Evolutionary conservation across 768 basidiomycete species (phyloP), one percentile per base, ranked within the genome.

Genomic region (Suillus placidus): DNA sequence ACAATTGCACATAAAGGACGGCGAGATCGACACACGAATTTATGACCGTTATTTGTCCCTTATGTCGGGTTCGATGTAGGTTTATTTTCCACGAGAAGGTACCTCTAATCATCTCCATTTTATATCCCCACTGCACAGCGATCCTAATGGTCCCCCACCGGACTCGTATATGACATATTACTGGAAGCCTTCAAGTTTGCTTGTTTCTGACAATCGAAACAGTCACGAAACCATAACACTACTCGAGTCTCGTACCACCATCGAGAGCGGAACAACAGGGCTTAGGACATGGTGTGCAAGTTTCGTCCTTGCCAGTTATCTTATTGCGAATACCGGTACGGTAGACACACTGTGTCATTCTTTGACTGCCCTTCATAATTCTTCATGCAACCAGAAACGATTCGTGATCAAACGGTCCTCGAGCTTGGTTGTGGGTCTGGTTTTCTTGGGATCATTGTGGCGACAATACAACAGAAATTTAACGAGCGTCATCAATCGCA

Each of bases 261-360:
- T 93, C 35, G 91, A 93, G 73, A 80, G 80, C 49, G 93, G 93
- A 0, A 94, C 91, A 0, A 94, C 92, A 1, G 92, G 93, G 14
- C 76, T 94, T 57, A 82, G 90, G 62, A 94, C 92, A 8, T 94
- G 93, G 93, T 79, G 82, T 35, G 90, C 93, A 6, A 89, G 91
- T 68, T 83, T 89, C 52, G 78, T 84, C 37, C 79, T 94, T 23
- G 86, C 87, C 0, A 83, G 88, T 57, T 88, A 87, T 70, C 78
- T 94, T 30, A 82, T 86, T 23, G 66, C 70, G 10, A 80, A 89
- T 71, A 79, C 87, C 74, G 83, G 92, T 91, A 76, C 69, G 73
- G 38, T 56, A 60, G 38, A 42, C 12, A 26, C 6, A 12, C 51
- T 5, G 7, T 13, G 49, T 14, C 26, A 23, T 26, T 13, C 32